Evolutionary conservation across 2,329 filamentous ascomycete species (phyloP), one percentile per base, ranked within the genome.

Genomic region (Calonectria hongkongensis): DNA sequence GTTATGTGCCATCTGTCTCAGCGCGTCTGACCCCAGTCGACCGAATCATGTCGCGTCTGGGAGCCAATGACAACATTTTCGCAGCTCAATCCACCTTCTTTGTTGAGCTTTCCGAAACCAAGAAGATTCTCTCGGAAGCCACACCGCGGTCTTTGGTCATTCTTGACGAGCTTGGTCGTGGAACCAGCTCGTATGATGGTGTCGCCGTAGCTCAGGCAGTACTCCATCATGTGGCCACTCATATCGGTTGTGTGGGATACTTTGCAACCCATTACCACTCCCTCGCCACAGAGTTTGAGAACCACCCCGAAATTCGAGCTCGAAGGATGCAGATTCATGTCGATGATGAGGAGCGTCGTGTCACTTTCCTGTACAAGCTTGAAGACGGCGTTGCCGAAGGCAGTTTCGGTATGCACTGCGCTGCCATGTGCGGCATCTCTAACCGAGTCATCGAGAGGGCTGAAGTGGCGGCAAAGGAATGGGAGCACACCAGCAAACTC

Each of bases 1-100:
- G 96, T 83, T 94, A 98, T 78, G 92, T 99, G 1, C 97, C 97
- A 1, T 96, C 95, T 72, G 88, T 90, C 21, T 95, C 92, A 3
- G 97, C 97, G 1, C 92, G 90, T 3, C 89, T 99, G 54, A 98
- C 96, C 0, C 96, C 97, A 0, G 92, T 98, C 3, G 97, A 99
- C 82, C 94, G 97, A 68, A 98, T 99, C 87, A 99, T 99, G 97
- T 98, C 96, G 12, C 95, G 97, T 56, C 91, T 99, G 0, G 97
- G 97, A 12, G 97, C 97, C 60, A 98, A 98, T 81, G 97, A 99
- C 90, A 98, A 98, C 84, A 99, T 99, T 79, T 98, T 99, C 82
- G 97, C 96, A 1, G 95, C 96, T 0, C 97, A 99, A 84, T 98
- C 95, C 16, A 99, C 97, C 2, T 99, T 99, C 88, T 98, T 99